Base-by-base conservation (phyloP, 768 basidiomycete species). In the Leccinum rimulosum region DNA sequence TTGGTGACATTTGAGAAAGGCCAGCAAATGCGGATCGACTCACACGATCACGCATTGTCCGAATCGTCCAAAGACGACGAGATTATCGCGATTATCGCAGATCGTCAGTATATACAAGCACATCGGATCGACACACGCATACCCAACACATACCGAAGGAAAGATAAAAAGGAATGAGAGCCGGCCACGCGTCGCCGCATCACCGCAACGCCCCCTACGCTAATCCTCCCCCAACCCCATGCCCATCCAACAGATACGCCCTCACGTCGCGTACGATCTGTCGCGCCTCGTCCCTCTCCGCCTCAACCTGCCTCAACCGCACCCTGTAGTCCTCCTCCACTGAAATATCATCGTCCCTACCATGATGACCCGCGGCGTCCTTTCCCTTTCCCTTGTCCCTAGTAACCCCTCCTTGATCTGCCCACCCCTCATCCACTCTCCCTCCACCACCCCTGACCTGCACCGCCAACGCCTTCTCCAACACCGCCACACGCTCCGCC, bases 401-500 rank as follows among this genome's bases (percentile, higher is more conserved):
- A 8, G 10, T 45, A 47, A 10, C 45, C 45, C 31, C n/a, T 8
- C 10, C 12, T 17, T 17, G 19, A 12, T 49, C 48, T 6, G 22
- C 12, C 45, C 19, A 25, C 25, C 3, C 45, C 45, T 6, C 45
- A 43, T 43, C 45, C 45, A 47, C 47, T 25, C 22, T 12, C 22
- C 47, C 49, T 14, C 12, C 40, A 14, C 28, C 59, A 14, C 28
- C 59, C 25, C 55, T 48, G 10, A 57, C 59, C 38, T 56, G 43
- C 50, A 27, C 47, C 22, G 22, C 45, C 38, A 71, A 28, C 4
- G 57, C 51, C 60, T 43, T 60, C 50, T 72, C 72, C 36, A 72
- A 53, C 6, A 54, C 52, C 35, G 61, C 66, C 8, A 74, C 70
- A 9, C 69, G 60, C 50, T 70, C 72, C 7, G 60, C 58, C 56